Base-by-base conservation (phyloP, 495 filamentous ascomycete genomes). In the Podospora fimiseda region DNA sequence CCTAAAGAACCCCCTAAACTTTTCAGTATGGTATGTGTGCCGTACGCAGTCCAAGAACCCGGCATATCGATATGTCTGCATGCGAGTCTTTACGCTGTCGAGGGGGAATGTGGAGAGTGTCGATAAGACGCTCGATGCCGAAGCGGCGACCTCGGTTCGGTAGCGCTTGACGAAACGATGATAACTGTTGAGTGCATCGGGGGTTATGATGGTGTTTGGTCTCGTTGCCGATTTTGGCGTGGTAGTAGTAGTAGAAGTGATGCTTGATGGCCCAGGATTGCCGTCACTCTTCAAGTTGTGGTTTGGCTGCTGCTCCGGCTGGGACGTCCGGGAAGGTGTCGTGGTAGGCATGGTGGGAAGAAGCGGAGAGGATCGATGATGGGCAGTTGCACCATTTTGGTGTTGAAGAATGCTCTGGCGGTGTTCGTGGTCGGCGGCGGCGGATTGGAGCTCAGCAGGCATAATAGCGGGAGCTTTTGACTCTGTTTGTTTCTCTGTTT, bases 31-130 rank as follows among this genome's bases (percentile, higher is more conserved):
- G 64, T 90, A 89, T 11, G 87, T 89, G 58, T 86, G 75, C 23
- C 74, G 73, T 37, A 89, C 80, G 63, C 87, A 90, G 60, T 86
- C 82, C 50, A 74, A 54, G 56, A 87, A 83, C 56, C 77, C 82
- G 30, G 80, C 72, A 65, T 87, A 89, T 52, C 81, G 80, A 69
- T 88, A 88, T 18, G 85, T 89, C 74, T 92, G 88, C 83, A 92
- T 88, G 51, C 88, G 85, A 27, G 87, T 89, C 70, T 92, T 92
- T 58, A 90, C 82, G 44, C 86, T 90, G 67, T 92, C 88, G 48
- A 92, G 74, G 22, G 88, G 88, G 64, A 89, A 92, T 18, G 87
- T 83, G 54, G 77, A 71, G 62, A 88, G 73, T 7, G 87, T 90
- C 18, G 85, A 88, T 38, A 89, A 65, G 43, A 90, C 73, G 68